A percentile compares a stretch with the other conserved stretches of the same genome.
These are phyloP conservation scores for Cetraspora pellucida DNA, from an alignment of 192 early-diverging fungal genomes.

Conservation along the genomic window DNA sequence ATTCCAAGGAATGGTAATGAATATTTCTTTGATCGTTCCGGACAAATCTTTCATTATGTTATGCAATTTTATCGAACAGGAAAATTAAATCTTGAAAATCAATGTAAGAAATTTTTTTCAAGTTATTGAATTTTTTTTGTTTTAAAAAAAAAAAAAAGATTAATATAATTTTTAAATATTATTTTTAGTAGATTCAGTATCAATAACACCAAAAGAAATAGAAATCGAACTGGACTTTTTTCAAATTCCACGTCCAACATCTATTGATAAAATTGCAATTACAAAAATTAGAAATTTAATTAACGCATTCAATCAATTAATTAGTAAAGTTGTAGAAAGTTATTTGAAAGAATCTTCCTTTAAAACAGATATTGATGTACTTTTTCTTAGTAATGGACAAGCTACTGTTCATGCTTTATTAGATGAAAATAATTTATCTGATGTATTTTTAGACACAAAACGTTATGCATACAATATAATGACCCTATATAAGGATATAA, in stretches of 20 bases:
- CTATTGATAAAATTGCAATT: slow-evolving; percentile 7
- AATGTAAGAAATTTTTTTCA: slow-evolving; percentile 1
- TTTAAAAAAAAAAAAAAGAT: too few species aligned
- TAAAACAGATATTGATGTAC: background rate
- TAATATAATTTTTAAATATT: background rate
- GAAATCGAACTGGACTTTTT: slow-evolving; percentile 20
- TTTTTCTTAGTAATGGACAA: slow-evolving; percentile 18
- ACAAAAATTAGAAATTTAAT: background rate
- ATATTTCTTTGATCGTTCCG: slow-evolving; percentile 24
- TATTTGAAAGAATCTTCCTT: slow-evolving; percentile 1
- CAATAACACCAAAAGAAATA: slow-evolving; percentile 11
- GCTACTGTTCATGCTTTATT: background rate
- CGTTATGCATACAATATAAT: slow-evolving; percentile 12
- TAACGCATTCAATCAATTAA: slow-evolving; percentile 1
- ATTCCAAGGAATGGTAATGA: slow-evolving; percentile 11
- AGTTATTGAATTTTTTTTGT: background rate
- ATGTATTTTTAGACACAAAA: background rate
- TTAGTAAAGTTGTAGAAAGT: background rate
- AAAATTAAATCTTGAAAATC: background rate
- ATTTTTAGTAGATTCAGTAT: background rate
- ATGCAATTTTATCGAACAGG: slow-evolving; percentile 32
- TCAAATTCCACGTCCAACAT: slow-evolving; percentile 21
- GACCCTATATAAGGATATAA: background rate
- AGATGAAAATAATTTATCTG: background rate
- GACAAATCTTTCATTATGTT: slow-evolving; percentile 13